Evolutionary conservation across 805 yeast genomes (phyloP), one percentile per base, ranked within the genome.

Genomic region (Aciculoconidium aculeatum): DNA sequence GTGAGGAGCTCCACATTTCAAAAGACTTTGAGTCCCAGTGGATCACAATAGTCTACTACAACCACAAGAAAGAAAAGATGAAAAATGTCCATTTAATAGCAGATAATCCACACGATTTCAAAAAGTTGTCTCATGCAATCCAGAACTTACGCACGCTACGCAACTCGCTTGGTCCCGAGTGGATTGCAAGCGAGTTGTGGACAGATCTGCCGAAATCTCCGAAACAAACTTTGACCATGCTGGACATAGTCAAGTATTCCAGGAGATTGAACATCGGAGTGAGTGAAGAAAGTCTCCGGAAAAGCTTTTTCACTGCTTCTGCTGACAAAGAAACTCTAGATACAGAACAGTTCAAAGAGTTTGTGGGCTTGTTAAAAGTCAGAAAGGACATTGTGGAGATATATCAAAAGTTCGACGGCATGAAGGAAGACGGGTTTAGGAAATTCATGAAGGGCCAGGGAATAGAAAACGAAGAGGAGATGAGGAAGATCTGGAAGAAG

Each of bases 61-160:
- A 74, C 38, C 65, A 69, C 5, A 63, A 72, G 5, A 75, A 70
- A 31, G 65, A 72, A 29, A 83, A 80, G 48, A 60, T 85, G 25
- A 83, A 85, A 44, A 82, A 88, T 0, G 53, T 92, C 30, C 96
- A 90, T 55, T 55, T 87, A 10, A 75, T 88, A 6, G 87, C 94
- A 1, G 81, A 42, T 36, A 69, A 40, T 63, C 85, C 48, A 46
- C 78, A 61, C 17, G 75, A 84, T 17, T 51, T 82, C 11, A 65
- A 65, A 24, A 67, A 72, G 21, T 54, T 87, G 9, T 71, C 73
- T 2, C 58, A 60, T 20, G 70, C 75, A 29, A 65, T 88, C 31
- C 67, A 72, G 27, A 81, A 74, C 31, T 51, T 84, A 27, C 74
- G 76, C 71, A 65, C 70, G 32, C 73, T 82, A 23, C 53, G 83